Percentiles rank a stretch among this genome's conserved stretches.
phyloP scores from a whole-genome alignment of 768 basidiomycete genomes.

The Amanita pallidorosea region DNA sequence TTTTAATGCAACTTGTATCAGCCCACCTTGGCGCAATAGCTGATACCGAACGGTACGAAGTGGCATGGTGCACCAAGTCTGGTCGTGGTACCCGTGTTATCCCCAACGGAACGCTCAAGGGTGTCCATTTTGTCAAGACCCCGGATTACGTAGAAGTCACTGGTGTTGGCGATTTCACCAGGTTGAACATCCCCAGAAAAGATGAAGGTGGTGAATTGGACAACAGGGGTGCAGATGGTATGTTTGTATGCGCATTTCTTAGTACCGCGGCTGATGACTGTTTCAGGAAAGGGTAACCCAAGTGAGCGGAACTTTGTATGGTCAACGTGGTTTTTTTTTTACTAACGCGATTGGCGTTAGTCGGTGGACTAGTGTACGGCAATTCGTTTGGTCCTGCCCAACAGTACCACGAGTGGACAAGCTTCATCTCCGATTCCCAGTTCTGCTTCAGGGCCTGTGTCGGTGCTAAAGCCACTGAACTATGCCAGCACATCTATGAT shows the following conservation, averaged over 20 bases:
- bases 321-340: slow-evolving; percentile 2
- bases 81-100: slow-evolving; percentile 68
- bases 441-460: slow-evolving; percentile 73
- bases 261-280: not conserved
- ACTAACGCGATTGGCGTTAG: slow-evolving; percentile 18
- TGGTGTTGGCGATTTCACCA: slow-evolving; percentile 62
- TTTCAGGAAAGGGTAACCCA: slow-evolving; percentile 33
- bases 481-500: slow-evolving; percentile 76
- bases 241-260: not conserved
- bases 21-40: slow-evolving; percentile 42
- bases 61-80: slow-evolving; percentile 69
- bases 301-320: slow-evolving; percentile 16
- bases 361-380: slow-evolving; percentile 65
- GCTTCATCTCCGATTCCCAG: slow-evolving; percentile 56
- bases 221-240: slow-evolving; percentile 55
- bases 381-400: slow-evolving; percentile 37
- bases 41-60: slow-evolving; percentile 55
- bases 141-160: slow-evolving; percentile 52
- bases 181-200: slow-evolving; percentile 40
- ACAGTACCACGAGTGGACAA: slow-evolving; percentile 78
- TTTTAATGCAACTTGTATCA: slow-evolving; percentile 3
- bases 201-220: slow-evolving; percentile 70
- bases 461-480: slow-evolving; percentile 40
- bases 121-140: slow-evolving; percentile 61
- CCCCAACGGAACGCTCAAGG: slow-evolving; percentile 51